Conservation (phyloP, 352 stramenopile species). For the Pythium phragmiticola region DNA sequence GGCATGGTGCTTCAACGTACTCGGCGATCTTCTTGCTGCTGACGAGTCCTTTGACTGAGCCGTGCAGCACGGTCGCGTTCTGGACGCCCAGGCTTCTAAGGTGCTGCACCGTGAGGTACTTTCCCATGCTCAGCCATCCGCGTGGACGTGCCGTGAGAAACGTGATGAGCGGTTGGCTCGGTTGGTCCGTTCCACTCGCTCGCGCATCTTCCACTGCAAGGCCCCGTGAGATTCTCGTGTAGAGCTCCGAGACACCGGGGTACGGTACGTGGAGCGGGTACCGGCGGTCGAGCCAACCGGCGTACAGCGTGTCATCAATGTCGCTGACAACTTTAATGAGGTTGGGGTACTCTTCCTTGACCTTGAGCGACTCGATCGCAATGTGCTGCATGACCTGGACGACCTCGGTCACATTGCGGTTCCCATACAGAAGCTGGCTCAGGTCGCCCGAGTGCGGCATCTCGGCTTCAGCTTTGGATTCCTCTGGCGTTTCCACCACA, state of each 20-base stretch:
- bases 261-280: slow-evolving; percentile 80
- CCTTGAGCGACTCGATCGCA: slow-evolving; percentile 69
- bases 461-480: slow-evolving; percentile 25
- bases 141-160: slow-evolving; percentile 80
- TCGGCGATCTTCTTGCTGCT: slow-evolving; percentile 80
- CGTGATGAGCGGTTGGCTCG: slow-evolving; percentile 53
- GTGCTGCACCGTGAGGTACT: slow-evolving; percentile 79
- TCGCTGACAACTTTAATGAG: slow-evolving; percentile 88
- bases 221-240: slow-evolving; percentile 56
- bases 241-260: slow-evolving; percentile 75
- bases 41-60: slow-evolving; percentile 75
- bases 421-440: slow-evolving; percentile 72
- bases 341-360: slow-evolving; percentile 48
- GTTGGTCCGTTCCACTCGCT: not conserved
- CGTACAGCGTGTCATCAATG: slow-evolving; percentile 83
- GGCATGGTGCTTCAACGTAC: slow-evolving; percentile 21
- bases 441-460: slow-evolving; percentile 68
- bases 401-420: slow-evolving; percentile 79
- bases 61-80: slow-evolving; percentile 78
- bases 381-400: slow-evolving; percentile 86
- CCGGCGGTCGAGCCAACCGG: slow-evolving; percentile 71
- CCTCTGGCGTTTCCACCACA: not conserved
- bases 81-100: slow-evolving; percentile 70
- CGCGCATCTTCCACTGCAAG: slow-evolving; percentile 31
- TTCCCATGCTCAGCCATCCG: slow-evolving; percentile 75